phyloP scores from a whole-genome alignment of 495 filamentous ascomycete species.

The Trichoderma parareesei region DNA sequence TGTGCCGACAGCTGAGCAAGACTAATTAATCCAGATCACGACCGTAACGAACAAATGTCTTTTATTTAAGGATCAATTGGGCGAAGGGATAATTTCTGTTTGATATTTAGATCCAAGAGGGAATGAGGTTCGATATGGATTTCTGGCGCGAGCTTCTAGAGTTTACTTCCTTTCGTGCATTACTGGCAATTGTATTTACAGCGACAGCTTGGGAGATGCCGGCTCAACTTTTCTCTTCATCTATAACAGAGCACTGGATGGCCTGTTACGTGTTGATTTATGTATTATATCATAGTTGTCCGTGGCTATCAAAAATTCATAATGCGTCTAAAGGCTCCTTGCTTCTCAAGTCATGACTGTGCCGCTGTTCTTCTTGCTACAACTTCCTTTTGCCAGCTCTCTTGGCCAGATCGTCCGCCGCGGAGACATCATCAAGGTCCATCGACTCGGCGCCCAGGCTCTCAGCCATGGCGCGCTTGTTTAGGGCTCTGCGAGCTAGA shows the following conservation, averaged over 20 bases:
- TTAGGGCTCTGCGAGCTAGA: background rate
- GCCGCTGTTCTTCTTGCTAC: conserved; percentile 11
- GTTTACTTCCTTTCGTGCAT: background rate
- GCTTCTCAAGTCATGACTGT: background rate
- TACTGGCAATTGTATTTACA: background rate
- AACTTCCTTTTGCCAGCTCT: conserved; percentile 31
- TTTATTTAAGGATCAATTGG: background rate
- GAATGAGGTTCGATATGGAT: background rate
- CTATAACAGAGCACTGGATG: background rate
- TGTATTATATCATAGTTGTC: background rate
- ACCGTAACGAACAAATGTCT: background rate
- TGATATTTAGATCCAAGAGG: background rate
- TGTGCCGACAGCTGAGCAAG: background rate
- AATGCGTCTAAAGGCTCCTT: background rate
- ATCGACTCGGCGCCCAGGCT: conserved; percentile 11
- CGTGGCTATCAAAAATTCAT: background rate
- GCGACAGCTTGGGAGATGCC: background rate
- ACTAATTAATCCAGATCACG: background rate
- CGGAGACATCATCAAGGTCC: conserved; percentile 21
- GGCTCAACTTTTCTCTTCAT: background rate
- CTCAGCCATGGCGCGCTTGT: conserved; percentile 4
- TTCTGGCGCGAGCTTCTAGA: conserved; percentile 4
- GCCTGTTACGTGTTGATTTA: background rate
- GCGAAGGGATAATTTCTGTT: background rate
- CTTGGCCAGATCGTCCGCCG: conserved; percentile 30